Conservation (phyloP, 768 basidiomycete genomes). For the Amanita fuliginea region DNA sequence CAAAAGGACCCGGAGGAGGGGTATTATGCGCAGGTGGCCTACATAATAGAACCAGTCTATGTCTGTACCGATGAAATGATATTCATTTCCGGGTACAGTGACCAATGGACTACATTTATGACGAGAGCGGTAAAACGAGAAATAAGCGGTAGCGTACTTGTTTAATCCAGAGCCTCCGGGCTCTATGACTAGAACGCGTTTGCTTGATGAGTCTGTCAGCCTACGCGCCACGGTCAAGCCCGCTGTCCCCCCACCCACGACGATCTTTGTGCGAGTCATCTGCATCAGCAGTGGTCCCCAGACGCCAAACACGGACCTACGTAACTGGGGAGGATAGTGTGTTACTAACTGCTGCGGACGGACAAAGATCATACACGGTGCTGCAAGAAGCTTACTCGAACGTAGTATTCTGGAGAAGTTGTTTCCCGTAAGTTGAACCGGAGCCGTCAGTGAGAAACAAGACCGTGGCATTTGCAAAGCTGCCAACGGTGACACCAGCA, state of each 20-base stretch:
- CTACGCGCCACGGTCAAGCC: constrained; percentile 22
- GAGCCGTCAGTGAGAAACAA: constrained; percentile 13
- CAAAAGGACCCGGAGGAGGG: neutral
- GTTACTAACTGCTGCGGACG: no score
- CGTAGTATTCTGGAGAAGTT: constrained; percentile 8
- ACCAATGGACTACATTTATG: constrained; percentile 12
- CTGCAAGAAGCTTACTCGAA: constrained; percentile 14
- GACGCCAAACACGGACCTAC: neutral
- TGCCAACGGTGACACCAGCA: constrained; percentile 1
- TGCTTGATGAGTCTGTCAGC: constrained; percentile 21
- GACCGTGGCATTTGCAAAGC: constrained; percentile 11
- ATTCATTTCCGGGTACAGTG: constrained; percentile 18
- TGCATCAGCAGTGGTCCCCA: neutral
- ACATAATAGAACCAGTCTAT: constrained; percentile 18
- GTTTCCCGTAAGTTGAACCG: constrained; percentile 8
- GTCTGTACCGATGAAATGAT: constrained; percentile 16
- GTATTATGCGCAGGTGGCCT: neutral
- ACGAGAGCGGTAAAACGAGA: no score
- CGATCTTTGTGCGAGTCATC: no score
- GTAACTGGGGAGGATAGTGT: constrained; percentile 6
- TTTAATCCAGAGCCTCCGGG: constrained; percentile 18
- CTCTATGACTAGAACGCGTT: constrained; percentile 27
- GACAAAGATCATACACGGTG: no score
- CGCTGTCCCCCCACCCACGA: constrained; percentile 22
- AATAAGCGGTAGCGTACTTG: constrained; percentile 10